These are phyloP conservation scores for Botrytis squamosa DNA, from an alignment of 2,329 filamentous ascomycete species.

Conservation along the genomic window DNA sequence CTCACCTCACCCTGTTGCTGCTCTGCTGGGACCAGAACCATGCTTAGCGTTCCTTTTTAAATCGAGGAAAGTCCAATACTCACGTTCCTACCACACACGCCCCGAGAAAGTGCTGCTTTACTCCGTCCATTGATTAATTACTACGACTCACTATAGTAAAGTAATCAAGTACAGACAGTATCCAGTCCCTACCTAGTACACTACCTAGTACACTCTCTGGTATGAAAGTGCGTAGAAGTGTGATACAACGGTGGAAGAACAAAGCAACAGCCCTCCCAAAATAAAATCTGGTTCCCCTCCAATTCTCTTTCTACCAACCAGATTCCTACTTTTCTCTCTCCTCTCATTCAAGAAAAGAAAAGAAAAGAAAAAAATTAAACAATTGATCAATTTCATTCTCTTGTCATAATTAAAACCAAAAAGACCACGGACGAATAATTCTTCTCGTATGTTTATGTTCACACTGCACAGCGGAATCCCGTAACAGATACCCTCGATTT, in stretches of 20 bases:
- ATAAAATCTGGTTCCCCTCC: background rate
- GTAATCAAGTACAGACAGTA: background rate
- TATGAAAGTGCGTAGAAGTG: conserved; percentile 5
- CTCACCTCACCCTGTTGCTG: background rate
- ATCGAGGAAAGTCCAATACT: background rate
- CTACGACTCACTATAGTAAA: background rate
- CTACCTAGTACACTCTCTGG: background rate
- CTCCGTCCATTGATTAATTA: background rate
- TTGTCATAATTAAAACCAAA: background rate
- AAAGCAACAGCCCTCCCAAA: background rate
- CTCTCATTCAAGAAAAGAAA: background rate
- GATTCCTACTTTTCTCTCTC: background rate
- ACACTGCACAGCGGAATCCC: background rate
- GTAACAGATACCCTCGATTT: conserved; percentile 2
- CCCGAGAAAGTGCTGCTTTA: background rate
- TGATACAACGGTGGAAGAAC: background rate
- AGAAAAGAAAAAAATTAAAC: no score
- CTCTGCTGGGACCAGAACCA: background rate
- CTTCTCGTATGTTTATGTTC: background rate
- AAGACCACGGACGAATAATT: background rate
- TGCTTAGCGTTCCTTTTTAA: conserved; percentile 4
- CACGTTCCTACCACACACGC: background rate
- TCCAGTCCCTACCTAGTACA: background rate
- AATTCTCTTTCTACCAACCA: background rate
- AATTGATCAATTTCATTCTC: background rate